Percentiles rank a stretch among this genome's conserved stretches.
Evolutionary conservation across 2,329 filamentous ascomycete genomes (phyloP).

Genomic region (Colletotrichum australisinense): DNA sequence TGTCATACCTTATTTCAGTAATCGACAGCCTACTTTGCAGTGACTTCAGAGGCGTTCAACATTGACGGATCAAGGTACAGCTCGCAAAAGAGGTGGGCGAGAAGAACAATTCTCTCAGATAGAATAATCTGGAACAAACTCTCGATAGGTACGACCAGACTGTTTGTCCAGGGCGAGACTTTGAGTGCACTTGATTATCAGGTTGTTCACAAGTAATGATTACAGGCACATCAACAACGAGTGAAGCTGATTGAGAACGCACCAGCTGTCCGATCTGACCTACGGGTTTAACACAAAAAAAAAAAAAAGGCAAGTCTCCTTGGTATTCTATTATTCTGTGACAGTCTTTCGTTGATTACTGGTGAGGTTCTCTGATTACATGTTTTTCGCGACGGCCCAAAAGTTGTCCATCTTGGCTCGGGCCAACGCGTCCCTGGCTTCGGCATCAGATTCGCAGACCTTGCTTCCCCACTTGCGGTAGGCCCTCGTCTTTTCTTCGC

Average conservation of each 20-base stretch:
- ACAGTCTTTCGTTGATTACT: not conserved
- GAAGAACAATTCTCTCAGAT: not conserved
- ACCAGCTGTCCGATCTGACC: not conserved
- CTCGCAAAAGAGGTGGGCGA: not conserved
- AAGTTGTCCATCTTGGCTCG: constrained; percentile 94
- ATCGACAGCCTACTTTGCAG: not conserved
- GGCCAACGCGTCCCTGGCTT: constrained; percentile 83
- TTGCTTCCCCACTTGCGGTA: constrained; percentile 92
- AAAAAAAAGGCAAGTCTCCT: not conserved
- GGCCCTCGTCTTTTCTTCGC: constrained; percentile 81
- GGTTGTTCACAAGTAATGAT: too few species aligned
- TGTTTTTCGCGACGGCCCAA: constrained; percentile 87
- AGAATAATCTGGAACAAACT: not conserved
- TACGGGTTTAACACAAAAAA: not conserved
- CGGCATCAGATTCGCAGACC: constrained; percentile 92
- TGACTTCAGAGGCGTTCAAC: not conserved
- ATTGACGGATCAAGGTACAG: not conserved
- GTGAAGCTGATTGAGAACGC: not conserved
- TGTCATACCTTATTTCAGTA: not conserved
- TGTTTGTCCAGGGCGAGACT: not conserved
- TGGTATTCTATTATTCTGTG: not conserved
- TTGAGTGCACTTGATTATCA: not conserved
- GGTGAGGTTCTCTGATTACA: constrained; percentile 25
- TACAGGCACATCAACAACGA: too few species aligned
- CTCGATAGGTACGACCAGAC: not conserved